Evolutionary conservation across 2,329 filamentous ascomycete genomes (phyloP).

Genomic region (Fusarium longipes): DNA sequence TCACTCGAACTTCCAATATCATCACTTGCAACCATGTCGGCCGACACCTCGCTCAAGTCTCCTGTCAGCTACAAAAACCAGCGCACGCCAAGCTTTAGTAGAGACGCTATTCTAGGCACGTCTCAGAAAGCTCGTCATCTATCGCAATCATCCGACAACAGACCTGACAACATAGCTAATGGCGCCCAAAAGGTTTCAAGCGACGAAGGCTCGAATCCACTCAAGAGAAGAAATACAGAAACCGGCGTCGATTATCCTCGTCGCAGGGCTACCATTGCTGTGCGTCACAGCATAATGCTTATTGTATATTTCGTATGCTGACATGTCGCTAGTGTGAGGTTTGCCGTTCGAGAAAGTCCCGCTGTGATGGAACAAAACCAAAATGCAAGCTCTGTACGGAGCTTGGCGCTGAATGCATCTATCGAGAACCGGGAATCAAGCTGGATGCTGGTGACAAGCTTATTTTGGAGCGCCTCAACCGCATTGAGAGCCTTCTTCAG

Average conservation of each 20-base stretch:
- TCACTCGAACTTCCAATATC: slow-evolving; percentile 61
- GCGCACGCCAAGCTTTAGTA: slow-evolving; percentile 59
- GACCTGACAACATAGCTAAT: slow-evolving; percentile 56
- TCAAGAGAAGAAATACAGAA: slow-evolving; percentile 72
- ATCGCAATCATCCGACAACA: slow-evolving; percentile 65
- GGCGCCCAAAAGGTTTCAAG: slow-evolving; percentile 58
- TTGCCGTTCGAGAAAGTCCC: slow-evolving; percentile 81
- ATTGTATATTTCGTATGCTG: slow-evolving; percentile 19
- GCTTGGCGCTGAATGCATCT: slow-evolving; percentile 83
- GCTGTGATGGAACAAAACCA: slow-evolving; percentile 81
- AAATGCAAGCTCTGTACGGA: slow-evolving; percentile 88
- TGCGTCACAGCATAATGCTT: slow-evolving; percentile 54
- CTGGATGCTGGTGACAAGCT: slow-evolving; percentile 88
- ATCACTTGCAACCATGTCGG: slow-evolving; percentile 56
- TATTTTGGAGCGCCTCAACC: slow-evolving; percentile 80
- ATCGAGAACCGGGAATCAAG: slow-evolving; percentile 87
- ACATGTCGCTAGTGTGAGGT: slow-evolving; percentile 74
- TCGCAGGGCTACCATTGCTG: slow-evolving; percentile 73
- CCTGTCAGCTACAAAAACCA: slow-evolving; percentile 61
- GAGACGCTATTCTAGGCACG: slow-evolving; percentile 65
- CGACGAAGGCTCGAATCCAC: slow-evolving; percentile 67
- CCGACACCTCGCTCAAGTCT: slow-evolving; percentile 62
- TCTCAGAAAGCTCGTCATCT: slow-evolving; percentile 66
- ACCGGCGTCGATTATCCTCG: slow-evolving; percentile 72
- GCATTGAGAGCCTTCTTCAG: slow-evolving; percentile 83